Evolutionary conservation across 108 stramenopile genomes (phyloP), one percentile per base, ranked within the genome.

Genomic region (Seminavis robusta): DNA sequence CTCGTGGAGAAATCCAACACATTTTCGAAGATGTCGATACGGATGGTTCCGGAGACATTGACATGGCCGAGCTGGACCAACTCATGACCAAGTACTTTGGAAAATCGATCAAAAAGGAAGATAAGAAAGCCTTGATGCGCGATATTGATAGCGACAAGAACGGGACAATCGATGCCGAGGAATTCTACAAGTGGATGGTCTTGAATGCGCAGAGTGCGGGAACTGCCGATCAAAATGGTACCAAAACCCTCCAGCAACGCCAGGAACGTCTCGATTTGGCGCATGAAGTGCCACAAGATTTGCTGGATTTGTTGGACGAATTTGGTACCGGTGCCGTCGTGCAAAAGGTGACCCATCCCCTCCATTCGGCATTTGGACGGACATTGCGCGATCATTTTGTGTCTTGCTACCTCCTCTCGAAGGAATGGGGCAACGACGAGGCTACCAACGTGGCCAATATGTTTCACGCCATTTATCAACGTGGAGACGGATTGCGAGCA

Each of bases 11-110:
- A n/a, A n/a, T n/a, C n/a, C n/a, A n/a, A 45, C 57, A 59, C 28
- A 59, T 59, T 13, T 59, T 59, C 20, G 57, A 59, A 48, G 47
- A 59, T 59, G 46, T 59, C 26, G 57, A 59, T 47, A 47, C 47
- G 20, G 57, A 59, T 28, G 46, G 47, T 2, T 48, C 45, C 13
- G 57, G 57, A 13, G 24, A 21, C 16, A 59, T 59, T 39, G 57
- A 59, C 15, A 23, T 59, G 5, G 44, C 47, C 25, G 57, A 59
- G 29, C 29, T 59, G 15, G 57, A 59, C 30, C 44, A 45, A 45
- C 26, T 59, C 10, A 23, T 59, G 13, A 47, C 26, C 19, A 48
- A 47, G 13, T 59, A 59, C 45, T 58, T 58, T 30, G 57, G 57
- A 8, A 29, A 58, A 17, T 38, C 17, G n/a, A 24, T 47, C 20